Evolutionary conservation across 805 yeast species (phyloP).

Genomic region (Yarrowia sp.): DNA sequence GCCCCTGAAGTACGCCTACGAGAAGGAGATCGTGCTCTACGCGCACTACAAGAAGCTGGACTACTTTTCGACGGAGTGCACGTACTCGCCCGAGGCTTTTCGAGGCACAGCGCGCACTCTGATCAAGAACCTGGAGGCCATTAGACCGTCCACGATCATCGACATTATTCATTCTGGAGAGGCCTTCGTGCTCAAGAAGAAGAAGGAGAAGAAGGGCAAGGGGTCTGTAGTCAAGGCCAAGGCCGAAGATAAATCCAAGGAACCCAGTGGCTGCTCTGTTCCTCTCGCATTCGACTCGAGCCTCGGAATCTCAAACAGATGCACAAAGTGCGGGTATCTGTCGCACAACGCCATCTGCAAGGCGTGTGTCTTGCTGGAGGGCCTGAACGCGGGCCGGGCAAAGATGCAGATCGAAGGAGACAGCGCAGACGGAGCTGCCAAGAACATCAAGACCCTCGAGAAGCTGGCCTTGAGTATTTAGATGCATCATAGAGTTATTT

Average conservation of each 20-base stretch:
- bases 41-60: conserved; percentile 96
- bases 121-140: conserved; percentile 83
- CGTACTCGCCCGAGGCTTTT: conserved; percentile 98
- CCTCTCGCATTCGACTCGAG: conserved; percentile 25
- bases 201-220: conserved; percentile 27
- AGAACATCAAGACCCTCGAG: conserved; percentile 29
- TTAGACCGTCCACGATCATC: conserved; percentile 88
- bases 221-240: not conserved
- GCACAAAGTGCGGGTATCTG: conserved; percentile 88
- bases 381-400: conserved; percentile 74
- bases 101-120: conserved; percentile 95
- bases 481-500: not conserved
- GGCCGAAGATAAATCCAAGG: not conserved
- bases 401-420: conserved; percentile 65
- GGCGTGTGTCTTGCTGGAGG: conserved; percentile 86
- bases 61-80: conserved; percentile 95
- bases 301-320: conserved; percentile 40
- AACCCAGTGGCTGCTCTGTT: not conserved
- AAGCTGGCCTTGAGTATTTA: conserved; percentile 14
- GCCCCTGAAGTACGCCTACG: conserved; percentile 94
- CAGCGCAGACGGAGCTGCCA: conserved; percentile 49
- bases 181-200: conserved; percentile 53
- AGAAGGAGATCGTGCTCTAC: conserved; percentile 93
- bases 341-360: conserved; percentile 88
- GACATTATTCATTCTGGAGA: conserved; percentile 96